Conservation (phyloP, 345 rosid species). For the Cardamine chenopodiifolia region DNA sequence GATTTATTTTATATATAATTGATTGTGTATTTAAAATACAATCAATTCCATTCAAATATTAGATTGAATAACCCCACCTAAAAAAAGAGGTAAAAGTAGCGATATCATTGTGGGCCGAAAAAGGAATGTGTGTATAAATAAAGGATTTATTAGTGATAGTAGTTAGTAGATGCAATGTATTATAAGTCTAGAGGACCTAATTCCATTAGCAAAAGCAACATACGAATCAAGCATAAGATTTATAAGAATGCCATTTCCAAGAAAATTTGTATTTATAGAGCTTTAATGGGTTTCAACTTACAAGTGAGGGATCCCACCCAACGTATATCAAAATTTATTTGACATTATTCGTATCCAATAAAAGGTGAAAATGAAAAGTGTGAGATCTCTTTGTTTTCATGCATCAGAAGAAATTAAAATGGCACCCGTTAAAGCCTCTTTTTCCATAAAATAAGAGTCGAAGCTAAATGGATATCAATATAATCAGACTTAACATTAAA, state of each 20-base stretch:
- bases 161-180: slow-evolving; percentile 35
- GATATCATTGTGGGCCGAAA: slow-evolving; percentile 1
- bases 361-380: slow-evolving; percentile 3
- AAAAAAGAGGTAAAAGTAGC: too few relatives aligned
- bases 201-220: slow-evolving; percentile 36
- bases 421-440: slow-evolving; percentile 67
- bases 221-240: slow-evolving; percentile 31
- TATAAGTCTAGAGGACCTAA: slow-evolving; percentile 32
- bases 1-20: too few relatives aligned
- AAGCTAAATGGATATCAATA: not conserved
- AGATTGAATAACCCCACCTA: too few relatives aligned
- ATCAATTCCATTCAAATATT: too few relatives aligned
- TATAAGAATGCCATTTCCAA: slow-evolving; percentile 12
- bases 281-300: slow-evolving; percentile 28
- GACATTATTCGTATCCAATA: slow-evolving; percentile 34
- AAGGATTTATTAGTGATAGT: slow-evolving; percentile 32
- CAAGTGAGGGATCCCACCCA: slow-evolving; percentile 39
- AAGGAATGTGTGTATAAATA: slow-evolving; percentile 17
- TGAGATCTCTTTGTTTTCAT: slow-evolving; percentile 30
- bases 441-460: not conserved
- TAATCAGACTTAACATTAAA: not conserved
- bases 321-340: slow-evolving; percentile 25
- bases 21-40: too few relatives aligned
- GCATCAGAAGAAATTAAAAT: slow-evolving; percentile 49
- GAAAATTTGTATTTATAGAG: not conserved